Percentiles rank a stretch among this genome's conserved stretches.
These are phyloP conservation scores for Flaveria bidentis DNA, from an alignment of 129 eudicot genomes.

Conservation along the genomic window DNA sequence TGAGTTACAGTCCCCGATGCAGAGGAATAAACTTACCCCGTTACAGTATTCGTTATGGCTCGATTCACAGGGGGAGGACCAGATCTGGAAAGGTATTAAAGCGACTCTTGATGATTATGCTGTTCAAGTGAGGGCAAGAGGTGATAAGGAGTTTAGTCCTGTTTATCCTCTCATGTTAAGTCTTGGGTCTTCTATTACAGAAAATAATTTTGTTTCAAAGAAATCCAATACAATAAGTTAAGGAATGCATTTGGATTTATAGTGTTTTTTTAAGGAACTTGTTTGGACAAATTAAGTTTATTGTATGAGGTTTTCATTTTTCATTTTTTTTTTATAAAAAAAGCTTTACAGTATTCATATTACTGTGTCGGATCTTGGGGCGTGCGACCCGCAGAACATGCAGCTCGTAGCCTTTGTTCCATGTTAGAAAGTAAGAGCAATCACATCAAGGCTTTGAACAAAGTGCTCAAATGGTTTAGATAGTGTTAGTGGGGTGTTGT, in stretches of 20 bases:
- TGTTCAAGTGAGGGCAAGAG: constrained; percentile 64
- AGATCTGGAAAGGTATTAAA: constrained; percentile 88
- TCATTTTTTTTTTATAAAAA: not conserved
- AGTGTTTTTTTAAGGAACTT: not conserved
- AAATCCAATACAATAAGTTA: constrained; percentile 29
- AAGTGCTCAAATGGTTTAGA: no score
- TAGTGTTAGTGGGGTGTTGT: no score
- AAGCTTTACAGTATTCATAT: not conserved
- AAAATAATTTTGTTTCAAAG: constrained; percentile 34
- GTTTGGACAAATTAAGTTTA: constrained; percentile 3
- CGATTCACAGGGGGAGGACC: constrained; percentile 94
- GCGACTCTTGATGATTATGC: constrained; percentile 94
- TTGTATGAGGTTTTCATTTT: constrained; percentile 19
- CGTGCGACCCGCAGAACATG: no score
- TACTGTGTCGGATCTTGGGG: no score
- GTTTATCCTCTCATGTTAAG: constrained; percentile 88
- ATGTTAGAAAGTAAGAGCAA: no score
- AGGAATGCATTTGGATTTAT: constrained; percentile 15
- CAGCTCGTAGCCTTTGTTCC: no score
- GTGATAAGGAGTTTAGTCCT: constrained; percentile 83
- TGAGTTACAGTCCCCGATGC: constrained; percentile 86
- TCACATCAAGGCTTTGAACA: no score
- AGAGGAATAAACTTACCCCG: constrained; percentile 78
- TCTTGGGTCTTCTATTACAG: constrained; percentile 71
- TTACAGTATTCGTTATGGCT: constrained; percentile 84